A percentile compares a stretch with the other conserved stretches of the same genome.
These are phyloP conservation scores for Juglanconis juglandina DNA, from an alignment of 2,329 filamentous ascomycete genomes.

Conservation along the genomic window DNA sequence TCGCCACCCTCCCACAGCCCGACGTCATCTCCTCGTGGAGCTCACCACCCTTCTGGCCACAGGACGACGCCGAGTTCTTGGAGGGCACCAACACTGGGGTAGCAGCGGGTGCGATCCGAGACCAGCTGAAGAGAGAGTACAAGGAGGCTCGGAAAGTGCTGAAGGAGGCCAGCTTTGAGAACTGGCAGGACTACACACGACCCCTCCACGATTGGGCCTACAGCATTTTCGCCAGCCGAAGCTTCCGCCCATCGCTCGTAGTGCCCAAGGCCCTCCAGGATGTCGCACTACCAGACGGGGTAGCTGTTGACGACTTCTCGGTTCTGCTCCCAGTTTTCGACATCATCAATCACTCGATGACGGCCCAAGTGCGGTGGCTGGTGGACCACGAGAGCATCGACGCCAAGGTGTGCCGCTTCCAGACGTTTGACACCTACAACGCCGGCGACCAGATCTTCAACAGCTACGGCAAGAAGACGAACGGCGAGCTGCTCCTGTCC, in stretches of 20 bases:
- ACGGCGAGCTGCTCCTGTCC: slow-evolving; percentile 64
- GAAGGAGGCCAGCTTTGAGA: slow-evolving; percentile 23
- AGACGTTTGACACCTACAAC: slow-evolving; percentile 38
- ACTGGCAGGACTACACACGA: slow-evolving; percentile 38
- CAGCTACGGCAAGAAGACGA: slow-evolving; percentile 73
- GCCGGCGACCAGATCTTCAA: slow-evolving; percentile 60
- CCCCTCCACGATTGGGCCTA: slow-evolving; percentile 62
- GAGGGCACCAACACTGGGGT: slow-evolving; percentile 52
- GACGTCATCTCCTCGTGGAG: slow-evolving; percentile 46
- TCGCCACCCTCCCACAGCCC: slow-evolving; percentile 62
- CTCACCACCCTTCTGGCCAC: slow-evolving; percentile 62
- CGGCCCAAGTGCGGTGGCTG: slow-evolving; percentile 56
- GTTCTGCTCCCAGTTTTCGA: slow-evolving; percentile 69
- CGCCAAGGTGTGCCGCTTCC: slow-evolving; percentile 38
- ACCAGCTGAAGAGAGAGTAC: slow-evolving; percentile 44
- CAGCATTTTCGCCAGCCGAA: slow-evolving; percentile 62
- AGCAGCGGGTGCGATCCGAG: slow-evolving; percentile 45
- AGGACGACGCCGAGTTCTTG: slow-evolving; percentile 56
- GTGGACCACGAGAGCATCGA: slow-evolving; percentile 38
- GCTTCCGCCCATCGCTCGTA: slow-evolving; percentile 60
- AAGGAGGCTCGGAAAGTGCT: slow-evolving; percentile 39
- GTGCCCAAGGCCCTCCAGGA: slow-evolving; percentile 36
- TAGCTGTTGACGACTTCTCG: slow-evolving; percentile 58
- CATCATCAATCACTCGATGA: slow-evolving; percentile 66
- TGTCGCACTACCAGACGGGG: slow-evolving; percentile 30